These are phyloP conservation scores for Sarocladium oryzae DNA, from an alignment of 2,329 filamentous ascomycete genomes.

Conservation along the genomic window DNA sequence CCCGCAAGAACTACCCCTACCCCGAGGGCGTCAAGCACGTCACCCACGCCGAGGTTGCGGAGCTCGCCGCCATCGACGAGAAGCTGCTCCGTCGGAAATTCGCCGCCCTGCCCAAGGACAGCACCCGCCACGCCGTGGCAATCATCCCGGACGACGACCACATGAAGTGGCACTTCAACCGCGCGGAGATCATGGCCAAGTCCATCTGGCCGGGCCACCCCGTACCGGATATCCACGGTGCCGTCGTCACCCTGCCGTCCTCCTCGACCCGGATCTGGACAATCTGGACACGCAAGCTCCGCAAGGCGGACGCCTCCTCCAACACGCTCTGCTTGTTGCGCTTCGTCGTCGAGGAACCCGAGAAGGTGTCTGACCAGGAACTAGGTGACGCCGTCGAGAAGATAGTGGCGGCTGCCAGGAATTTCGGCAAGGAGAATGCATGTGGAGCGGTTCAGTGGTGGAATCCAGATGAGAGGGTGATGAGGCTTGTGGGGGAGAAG, in stretches of 20 bases:
- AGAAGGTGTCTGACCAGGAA: conserved; percentile 32
- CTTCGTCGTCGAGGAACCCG: conserved; percentile 55
- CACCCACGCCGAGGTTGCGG: neutral
- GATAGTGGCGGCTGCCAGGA: conserved; percentile 60
- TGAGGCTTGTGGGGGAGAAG: conserved; percentile 35
- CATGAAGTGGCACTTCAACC: conserved; percentile 51
- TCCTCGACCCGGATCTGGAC: neutral
- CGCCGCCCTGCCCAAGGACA: neutral
- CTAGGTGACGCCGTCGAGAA: conserved; percentile 50
- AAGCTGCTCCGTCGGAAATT: conserved; percentile 7
- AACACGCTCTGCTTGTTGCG: conserved; percentile 67
- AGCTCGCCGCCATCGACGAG: neutral
- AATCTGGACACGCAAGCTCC: conserved; percentile 1
- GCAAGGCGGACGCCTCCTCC: conserved; percentile 32
- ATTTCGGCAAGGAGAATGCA: conserved; percentile 65
- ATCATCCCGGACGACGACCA: conserved; percentile 25
- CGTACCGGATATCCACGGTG: conserved; percentile 37
- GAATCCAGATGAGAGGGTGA: conserved; percentile 62
- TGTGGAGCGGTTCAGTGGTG: conserved; percentile 70
- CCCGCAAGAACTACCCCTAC: conserved; percentile 21
- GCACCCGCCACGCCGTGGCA: conserved; percentile 25
- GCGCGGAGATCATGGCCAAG: neutral
- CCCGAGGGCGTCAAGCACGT: conserved; percentile 15
- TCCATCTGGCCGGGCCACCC: conserved; percentile 21
- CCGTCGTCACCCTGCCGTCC: conserved; percentile 21